phyloP scores from a whole-genome alignment of 2,329 filamentous ascomycete species.

The Colletotrichum siamense region DNA sequence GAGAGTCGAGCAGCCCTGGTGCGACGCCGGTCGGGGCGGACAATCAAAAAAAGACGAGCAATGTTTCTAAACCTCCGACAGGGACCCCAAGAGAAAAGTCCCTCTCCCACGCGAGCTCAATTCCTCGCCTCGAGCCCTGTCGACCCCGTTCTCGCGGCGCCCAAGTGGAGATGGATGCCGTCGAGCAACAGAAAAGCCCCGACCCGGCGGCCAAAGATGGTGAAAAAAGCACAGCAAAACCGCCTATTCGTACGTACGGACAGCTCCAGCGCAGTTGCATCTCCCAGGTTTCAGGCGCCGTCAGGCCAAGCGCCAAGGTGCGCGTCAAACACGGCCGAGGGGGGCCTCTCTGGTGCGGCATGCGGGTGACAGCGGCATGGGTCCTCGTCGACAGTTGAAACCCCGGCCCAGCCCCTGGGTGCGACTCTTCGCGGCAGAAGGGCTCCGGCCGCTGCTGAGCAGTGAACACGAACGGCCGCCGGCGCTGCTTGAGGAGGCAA shows the following conservation, averaged over 20 bases:
- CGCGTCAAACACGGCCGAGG: conserved; percentile 16
- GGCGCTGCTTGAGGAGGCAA: neutral
- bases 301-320: conserved; percentile 15
- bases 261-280: neutral
- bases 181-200: neutral
- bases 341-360: conserved; percentile 1
- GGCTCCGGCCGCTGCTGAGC: neutral
- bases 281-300: conserved; percentile 7
- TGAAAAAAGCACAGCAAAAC: neutral
- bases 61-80: neutral
- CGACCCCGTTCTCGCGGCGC: neutral
- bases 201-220: neutral
- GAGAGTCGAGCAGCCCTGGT: neutral
- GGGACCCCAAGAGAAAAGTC: neutral
- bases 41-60: neutral
- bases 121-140: neutral
- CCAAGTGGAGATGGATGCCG: neutral
- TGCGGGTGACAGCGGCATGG: conserved; percentile 5
- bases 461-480: neutral
- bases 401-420: neutral
- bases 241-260: neutral
- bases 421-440: neutral
- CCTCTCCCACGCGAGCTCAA: neutral
- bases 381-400: neutral
- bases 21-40: neutral